Conservation (phyloP, 208 protist genomes). For the Trypanosoma lewisi region DNA sequence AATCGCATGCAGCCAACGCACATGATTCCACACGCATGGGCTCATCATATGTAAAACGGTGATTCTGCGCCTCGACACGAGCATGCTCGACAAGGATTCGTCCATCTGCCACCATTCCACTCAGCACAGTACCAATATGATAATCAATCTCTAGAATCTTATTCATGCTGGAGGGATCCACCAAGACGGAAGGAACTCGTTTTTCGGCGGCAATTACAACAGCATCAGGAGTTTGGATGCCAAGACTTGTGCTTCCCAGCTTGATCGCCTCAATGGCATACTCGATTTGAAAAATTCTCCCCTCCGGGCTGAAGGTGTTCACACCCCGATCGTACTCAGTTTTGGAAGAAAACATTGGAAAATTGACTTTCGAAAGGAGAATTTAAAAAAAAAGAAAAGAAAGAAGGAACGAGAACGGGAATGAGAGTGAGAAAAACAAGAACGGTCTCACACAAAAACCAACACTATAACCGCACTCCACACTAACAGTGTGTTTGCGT, state of each 20-base stretch:
- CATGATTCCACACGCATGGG: conserved; percentile 96
- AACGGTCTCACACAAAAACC: no score
- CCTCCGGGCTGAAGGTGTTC: conserved; percentile 99
- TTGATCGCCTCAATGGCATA: conserved; percentile 93
- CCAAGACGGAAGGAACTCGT: conserved; percentile 96
- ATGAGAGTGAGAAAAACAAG: neutral
- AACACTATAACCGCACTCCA: no score
- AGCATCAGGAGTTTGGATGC: conserved; percentile 96
- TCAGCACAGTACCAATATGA: conserved; percentile 96
- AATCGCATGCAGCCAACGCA: conserved; percentile 97
- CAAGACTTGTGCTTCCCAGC: conserved; percentile 98
- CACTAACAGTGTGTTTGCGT: no score
- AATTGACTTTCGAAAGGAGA: neutral
- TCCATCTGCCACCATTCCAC: conserved; percentile 98
- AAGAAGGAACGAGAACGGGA: conserved; percentile 5
- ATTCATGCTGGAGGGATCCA: conserved; percentile 95
- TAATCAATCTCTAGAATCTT: conserved; percentile 98
- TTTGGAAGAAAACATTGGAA: conserved; percentile 90
- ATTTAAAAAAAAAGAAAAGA: conserved; percentile 15
- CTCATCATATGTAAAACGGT: conserved; percentile 99
- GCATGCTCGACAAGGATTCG: conserved; percentile 98
- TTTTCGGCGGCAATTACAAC: conserved; percentile 99
- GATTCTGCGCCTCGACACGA: conserved; percentile 98
- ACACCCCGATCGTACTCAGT: conserved; percentile 98
- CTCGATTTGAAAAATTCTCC: conserved; percentile 98